Base-by-base conservation (phyloP, 257 asterid genomes). In the Solanum bulbocastanum region DNA sequence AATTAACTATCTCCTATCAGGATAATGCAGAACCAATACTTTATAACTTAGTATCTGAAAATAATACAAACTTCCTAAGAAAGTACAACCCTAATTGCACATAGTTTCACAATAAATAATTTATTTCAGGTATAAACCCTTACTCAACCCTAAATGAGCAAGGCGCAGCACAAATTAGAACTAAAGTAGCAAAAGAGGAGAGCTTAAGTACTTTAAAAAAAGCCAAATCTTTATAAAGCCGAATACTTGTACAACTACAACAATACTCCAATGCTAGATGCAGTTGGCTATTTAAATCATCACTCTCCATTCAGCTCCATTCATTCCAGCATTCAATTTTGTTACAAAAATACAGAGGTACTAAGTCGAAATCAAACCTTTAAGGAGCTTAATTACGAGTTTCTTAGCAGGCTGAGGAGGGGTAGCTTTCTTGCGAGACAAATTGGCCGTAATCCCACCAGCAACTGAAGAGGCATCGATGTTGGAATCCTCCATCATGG, bases 351-450 rank as follows among this genome's bases (percentile, higher is more conserved):
- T 35, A 76, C 4, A 40, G 35, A 40, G 60, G 33, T 76, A 71
- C 79, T 9, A 72, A 73, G 82, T 36, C 30, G 30, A 65, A 78
- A 86, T 66, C 37, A 81, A 62, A 88, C 90, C 90, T 88, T 88
- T 88, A 35, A 86, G 44, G 40, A 86, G 87, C 87, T 88, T 88
- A 69, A 88, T 88, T 36, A 88, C 88, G 83, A 88, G 90, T 65
- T 86, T 88, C 37, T 88, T 88, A 27, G 88, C 87, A 12, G 90
- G 52, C 52, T 74, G 83, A 22, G 83, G 83, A 74, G 44, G 83
- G 52, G 83, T 74, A 74, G 83, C 83, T 81, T 88, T 88, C 83
- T 88, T 88, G 75, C 90, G 90, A 23, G 90, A 78, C 79, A 88
- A 86, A 88, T 88, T 88, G 60, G 90, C 76, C 58, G 88, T 86